Percentiles rank a stretch among this genome's conserved stretches.
Evolutionary conservation across 371 early-diverging fungal species (phyloP).

Genomic region (Mortierella sp.): DNA sequence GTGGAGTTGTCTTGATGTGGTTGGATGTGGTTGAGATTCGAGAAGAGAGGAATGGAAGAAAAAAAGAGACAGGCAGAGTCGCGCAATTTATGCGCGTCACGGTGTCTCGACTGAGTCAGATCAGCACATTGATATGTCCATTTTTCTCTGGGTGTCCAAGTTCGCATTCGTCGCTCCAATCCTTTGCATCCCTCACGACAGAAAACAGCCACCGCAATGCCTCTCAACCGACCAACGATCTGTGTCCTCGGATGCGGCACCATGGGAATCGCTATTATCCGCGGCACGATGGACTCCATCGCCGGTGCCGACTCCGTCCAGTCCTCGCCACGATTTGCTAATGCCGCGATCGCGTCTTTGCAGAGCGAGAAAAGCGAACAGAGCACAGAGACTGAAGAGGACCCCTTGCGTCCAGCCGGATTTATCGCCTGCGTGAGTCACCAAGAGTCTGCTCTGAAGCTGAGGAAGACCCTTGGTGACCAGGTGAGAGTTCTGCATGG

Average conservation of each 20-base stretch:
- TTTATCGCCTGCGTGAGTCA: slow-evolving; percentile 60
- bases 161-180: neutral
- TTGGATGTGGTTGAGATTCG: neutral
- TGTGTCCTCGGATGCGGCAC: slow-evolving; percentile 65
- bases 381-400: slow-evolving; percentile 6
- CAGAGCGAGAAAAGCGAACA: neutral
- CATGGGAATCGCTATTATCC: slow-evolving; percentile 64
- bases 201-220: slow-evolving; percentile 14
- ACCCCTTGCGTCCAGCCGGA: slow-evolving; percentile 37
- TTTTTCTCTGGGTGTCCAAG: no score
- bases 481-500: slow-evolving; percentile 49
- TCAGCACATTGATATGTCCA: no score
- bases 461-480: slow-evolving; percentile 31
- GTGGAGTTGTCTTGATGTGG: no score
- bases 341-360: neutral
- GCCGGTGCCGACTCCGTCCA: slow-evolving; percentile 7
- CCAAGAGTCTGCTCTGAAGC: slow-evolving; percentile 52
- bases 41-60: neutral
- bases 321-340: slow-evolving; percentile 7
- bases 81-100: no score
- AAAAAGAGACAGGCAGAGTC: no score
- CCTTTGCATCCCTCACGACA: no score
- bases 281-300: slow-evolving; percentile 57
- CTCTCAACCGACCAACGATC: slow-evolving; percentile 54
- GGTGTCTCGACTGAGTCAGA: no score